Evolutionary conservation across 2,329 filamentous ascomycete species (phyloP).

Genomic region (Colletotrichum neosansevieriae): DNA sequence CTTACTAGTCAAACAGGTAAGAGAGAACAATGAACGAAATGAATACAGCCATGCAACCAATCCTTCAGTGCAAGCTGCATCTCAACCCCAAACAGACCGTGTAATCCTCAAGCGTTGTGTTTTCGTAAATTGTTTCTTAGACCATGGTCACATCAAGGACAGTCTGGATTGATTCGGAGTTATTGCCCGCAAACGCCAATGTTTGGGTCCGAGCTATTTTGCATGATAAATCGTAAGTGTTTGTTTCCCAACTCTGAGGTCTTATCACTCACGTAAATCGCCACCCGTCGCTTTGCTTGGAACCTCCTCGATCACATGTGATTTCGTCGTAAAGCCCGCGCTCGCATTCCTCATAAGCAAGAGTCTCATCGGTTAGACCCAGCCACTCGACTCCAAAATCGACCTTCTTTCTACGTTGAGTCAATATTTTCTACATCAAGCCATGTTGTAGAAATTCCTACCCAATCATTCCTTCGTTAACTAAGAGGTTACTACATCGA

Average conservation of each 20-base stretch:
- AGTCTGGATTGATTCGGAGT: too few relatives aligned
- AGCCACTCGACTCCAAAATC: constrained; percentile 7
- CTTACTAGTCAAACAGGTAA: too few relatives aligned
- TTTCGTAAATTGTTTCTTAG: too few relatives aligned
- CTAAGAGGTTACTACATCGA: constrained; percentile 8
- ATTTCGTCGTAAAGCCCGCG: background rate
- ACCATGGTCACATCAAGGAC: too few relatives aligned
- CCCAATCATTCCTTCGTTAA: background rate
- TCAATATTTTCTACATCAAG: background rate
- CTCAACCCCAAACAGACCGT: too few relatives aligned
- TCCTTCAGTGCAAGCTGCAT: too few relatives aligned
- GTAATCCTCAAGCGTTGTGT: too few relatives aligned
- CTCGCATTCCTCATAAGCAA: background rate
- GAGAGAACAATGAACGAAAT: too few relatives aligned
- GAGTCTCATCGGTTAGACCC: background rate
- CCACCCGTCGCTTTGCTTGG: background rate
- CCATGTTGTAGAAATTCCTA: background rate
- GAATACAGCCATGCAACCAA: too few relatives aligned
- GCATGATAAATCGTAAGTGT: background rate
- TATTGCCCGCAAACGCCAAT: background rate
- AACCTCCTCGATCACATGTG: background rate
- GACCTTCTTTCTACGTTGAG: background rate
- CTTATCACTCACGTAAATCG: background rate
- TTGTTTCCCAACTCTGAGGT: too few relatives aligned
- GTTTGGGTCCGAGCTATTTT: background rate